phyloP scores from a whole-genome alignment of 345 rosid genomes.

The rapeseed (Brassica napus) region Da-Ae NC_063434.1:3079501-3080000 shows the following conservation, averaged over 20 bases:
- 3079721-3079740: constrained; percentile 71
- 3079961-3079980: constrained; percentile 61
- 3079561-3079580: constrained; percentile 85
- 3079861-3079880: constrained; percentile 45
- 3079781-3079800: constrained; percentile 79
- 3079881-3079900: constrained; percentile 45
- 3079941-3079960: constrained; percentile 72
- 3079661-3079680: constrained; percentile 81
- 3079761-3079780: constrained; percentile 80
- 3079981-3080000: constrained; percentile 81
- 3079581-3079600: constrained; percentile 83
- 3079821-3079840: constrained; percentile 88
- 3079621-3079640: constrained; percentile 78
- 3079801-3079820: constrained; percentile 67
- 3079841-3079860: constrained; percentile 61
- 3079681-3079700: constrained; percentile 95
- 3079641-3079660: constrained; percentile 78
- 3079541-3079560: constrained; percentile 90
- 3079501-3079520: constrained; percentile 89
- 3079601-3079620: constrained; percentile 95
- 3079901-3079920: constrained; percentile 94
- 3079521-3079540: constrained; percentile 93
- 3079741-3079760: constrained; percentile 92
- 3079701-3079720: constrained; percentile 89
- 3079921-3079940: constrained; percentile 90